phyloP scores from a whole-genome alignment of 352 stramenopile genomes.

The Pythium phragmiticola region DNA sequence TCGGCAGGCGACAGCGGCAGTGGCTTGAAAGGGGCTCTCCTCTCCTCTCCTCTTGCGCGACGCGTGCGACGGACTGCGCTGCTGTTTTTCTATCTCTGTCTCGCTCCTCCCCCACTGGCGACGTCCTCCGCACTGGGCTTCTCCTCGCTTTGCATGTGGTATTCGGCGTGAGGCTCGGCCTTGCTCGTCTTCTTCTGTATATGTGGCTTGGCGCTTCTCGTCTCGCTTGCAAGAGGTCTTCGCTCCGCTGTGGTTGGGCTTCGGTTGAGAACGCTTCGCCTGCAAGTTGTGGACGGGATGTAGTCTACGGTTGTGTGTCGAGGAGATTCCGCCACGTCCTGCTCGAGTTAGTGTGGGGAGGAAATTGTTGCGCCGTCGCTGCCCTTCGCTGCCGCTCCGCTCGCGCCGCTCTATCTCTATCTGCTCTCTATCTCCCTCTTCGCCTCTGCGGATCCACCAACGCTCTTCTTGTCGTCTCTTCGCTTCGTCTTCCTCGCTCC shows the following conservation, averaged over 20 bases:
- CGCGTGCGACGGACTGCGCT: not conserved
- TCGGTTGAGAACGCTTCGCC: conserved; percentile 4
- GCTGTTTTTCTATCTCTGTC: conserved; percentile 12
- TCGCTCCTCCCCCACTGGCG: not conserved
- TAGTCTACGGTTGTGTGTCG: not conserved
- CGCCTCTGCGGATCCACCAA: conserved; percentile 35
- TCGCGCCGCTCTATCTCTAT: conserved; percentile 11
- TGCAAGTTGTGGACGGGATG: conserved; percentile 1
- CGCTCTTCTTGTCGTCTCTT: conserved; percentile 36
- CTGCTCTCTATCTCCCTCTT: conserved; percentile 38
- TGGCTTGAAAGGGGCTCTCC: conserved; percentile 3
- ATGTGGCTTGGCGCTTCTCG: conserved; percentile 8
- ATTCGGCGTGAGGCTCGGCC: not conserved
- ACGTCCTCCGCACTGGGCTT: not conserved
- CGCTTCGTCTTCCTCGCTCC: conserved; percentile 52
- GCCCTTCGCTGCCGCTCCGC: conserved; percentile 22
- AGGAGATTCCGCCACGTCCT: conserved; percentile 3
- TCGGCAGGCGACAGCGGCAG: conserved; percentile 21
- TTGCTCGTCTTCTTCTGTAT: conserved; percentile 16
- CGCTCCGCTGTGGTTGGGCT: not conserved
- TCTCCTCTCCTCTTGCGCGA: conserved; percentile 3
- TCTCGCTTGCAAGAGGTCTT: conserved; percentile 8
- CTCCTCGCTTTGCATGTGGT: conserved; percentile 8
- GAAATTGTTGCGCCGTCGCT: not conserved
- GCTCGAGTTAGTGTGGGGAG: conserved; percentile 14